Evolutionary conservation across 2,329 filamentous ascomycete species (phyloP).

Genomic region (Beauveria asiatica): DNA sequence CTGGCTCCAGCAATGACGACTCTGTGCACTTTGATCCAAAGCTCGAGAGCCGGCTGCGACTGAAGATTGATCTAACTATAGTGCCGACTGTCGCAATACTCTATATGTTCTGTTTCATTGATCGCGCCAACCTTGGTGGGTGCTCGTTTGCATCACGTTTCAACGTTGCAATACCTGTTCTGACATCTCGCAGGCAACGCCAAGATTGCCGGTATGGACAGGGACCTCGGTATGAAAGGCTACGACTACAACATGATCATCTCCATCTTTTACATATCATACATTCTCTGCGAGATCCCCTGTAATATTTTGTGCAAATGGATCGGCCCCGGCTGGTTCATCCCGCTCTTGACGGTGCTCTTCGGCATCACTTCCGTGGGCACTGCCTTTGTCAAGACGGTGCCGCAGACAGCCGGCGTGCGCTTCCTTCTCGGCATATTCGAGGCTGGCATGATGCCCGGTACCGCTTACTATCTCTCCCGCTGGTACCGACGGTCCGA

Average conservation of each 20-base stretch:
- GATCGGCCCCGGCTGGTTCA: conserved; percentile 64
- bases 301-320: conserved; percentile 61
- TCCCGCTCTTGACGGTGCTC: conserved; percentile 51
- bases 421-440: conserved; percentile 61
- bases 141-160: not conserved
- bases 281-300: conserved; percentile 66
- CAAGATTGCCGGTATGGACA: conserved; percentile 54
- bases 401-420: conserved; percentile 45
- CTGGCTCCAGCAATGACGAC: conserved; percentile 36
- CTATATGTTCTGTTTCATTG: conserved; percentile 68
- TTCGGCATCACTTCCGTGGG: conserved; percentile 57
- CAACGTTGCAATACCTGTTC: not conserved
- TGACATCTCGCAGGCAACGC: conserved; percentile 49
- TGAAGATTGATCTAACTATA: conserved; percentile 58
- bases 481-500: conserved; percentile 65
- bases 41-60: conserved; percentile 48
- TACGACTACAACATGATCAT: conserved; percentile 64
- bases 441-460: conserved; percentile 66
- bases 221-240: conserved; percentile 47
- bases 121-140: conserved; percentile 63
- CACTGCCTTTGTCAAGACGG: conserved; percentile 55
- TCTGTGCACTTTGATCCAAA: conserved; percentile 46
- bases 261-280: conserved; percentile 63
- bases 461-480: conserved; percentile 65
- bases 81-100: conserved; percentile 58